Evolutionary conservation across 164 flowering plant genomes (phyloP), one percentile per base, ranked within the genome.

Genomic region (Echeveria elegans): DNA sequence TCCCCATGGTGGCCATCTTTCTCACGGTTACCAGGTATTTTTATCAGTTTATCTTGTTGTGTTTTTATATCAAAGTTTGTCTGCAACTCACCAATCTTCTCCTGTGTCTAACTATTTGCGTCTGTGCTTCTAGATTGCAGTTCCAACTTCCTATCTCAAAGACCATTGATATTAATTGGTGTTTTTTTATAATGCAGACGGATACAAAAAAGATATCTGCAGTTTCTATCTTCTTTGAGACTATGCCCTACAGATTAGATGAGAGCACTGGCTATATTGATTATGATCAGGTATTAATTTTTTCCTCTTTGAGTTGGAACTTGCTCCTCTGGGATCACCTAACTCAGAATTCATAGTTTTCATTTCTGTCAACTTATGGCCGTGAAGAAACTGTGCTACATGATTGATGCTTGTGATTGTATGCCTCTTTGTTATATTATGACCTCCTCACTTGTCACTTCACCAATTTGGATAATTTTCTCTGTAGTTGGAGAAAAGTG

Each of bases 1-100:
- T 77, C 99, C 99, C 72, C 99, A 95, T 76, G 99, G 92, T 65
- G 92, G 92, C 5, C 92, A 87, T 85, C 92, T 87, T 72, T 89
- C 97, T 52, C 97, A 91, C 77, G 99, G 99, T n/a, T 94, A 91
- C 69, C 92, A 87, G 92, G 89, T 87, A 36, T 64, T 69, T 32
- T 21, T 8, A 6, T 23, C 32, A 11, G 56, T 38, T 37, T 26
- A 6, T 60, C 64, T 4, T 9, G 28, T 68, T 11, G 21, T 29
- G 2, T 47, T 16, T 47, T 45, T 21, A 15, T 18, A 45, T 16
- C 41, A 29, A 6, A 16, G 45, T 29, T 21, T 28, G 4, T 10
- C 11, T 53, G 18, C 15, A 26, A 28, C 0, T 53, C 31, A 26
- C 15, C 1, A 1, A 11, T 31, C 26, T 11, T 53, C 31, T 24